Evolutionary conservation across 495 filamentous ascomycete species (phyloP).

Genomic region (Lentithecium fluviatile): DNA sequence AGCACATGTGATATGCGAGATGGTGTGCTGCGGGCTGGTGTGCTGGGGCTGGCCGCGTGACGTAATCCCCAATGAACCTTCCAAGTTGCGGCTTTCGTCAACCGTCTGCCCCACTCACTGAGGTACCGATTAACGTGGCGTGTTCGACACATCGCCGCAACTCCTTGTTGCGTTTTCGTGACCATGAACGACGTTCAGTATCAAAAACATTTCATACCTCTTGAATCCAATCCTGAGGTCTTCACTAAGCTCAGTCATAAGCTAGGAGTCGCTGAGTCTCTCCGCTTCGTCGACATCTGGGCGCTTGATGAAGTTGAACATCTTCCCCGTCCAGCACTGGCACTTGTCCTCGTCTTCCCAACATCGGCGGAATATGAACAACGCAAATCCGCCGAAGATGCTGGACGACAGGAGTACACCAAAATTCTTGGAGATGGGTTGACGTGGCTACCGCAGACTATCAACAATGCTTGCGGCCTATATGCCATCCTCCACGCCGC

Average conservation of each 20-base stretch:
- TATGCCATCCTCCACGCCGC: slow-evolving; percentile 41
- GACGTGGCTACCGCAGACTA: slow-evolving; percentile 42
- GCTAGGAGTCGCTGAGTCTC: not conserved
- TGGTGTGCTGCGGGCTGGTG: too few species aligned
- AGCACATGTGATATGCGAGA: too few species aligned
- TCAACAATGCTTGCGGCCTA: slow-evolving; percentile 44
- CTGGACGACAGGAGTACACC: slow-evolving; percentile 38
- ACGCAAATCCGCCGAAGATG: slow-evolving; percentile 36
- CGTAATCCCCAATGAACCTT: too few species aligned
- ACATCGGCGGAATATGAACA: slow-evolving; percentile 22
- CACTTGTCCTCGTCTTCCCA: slow-evolving; percentile 37
- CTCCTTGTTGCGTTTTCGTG: too few species aligned
- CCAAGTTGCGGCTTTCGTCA: too few species aligned
- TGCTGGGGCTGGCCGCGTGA: too few species aligned
- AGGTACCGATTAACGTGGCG: too few species aligned
- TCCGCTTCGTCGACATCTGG: not conserved
- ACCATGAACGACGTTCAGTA: too few species aligned
- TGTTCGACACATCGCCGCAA: too few species aligned
- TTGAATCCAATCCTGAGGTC: not conserved
- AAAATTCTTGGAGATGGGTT: slow-evolving; percentile 23
- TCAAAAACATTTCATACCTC: not conserved
- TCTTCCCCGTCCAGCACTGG: slow-evolving; percentile 33
- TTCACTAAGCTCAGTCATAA: not conserved
- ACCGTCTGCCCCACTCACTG: too few species aligned
- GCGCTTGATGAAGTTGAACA: not conserved